Evolutionary conservation across 768 basidiomycete genomes (phyloP), one percentile per base, ranked within the genome.

Genomic region (Boletus pseudo-olivaceus): DNA sequence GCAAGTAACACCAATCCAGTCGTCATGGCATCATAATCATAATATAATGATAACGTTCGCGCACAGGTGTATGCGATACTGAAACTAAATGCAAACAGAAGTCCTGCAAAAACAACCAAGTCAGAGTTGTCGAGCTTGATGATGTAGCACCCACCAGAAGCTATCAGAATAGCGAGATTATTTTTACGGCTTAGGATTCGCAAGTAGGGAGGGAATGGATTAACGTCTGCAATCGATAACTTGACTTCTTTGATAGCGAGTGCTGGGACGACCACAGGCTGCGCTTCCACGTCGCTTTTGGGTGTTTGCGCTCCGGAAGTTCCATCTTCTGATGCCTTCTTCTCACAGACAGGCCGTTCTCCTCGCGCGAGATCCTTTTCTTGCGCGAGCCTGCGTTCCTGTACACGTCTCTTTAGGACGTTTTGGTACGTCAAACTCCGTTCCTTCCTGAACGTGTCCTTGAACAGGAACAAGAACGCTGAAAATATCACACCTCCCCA

Each of bases 391-490:
- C n/a, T n/a, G n/a, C n/a, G n/a, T n/a, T n/a, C n/a, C 17, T 67
- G 69, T 14, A 73, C 46, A 7, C 75, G 76, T 30, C 72, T 72
- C 57, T 75, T 78, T 46, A 89, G 67, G 0, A 85, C 81, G 9
- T 76, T 76, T 63, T 92, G 90, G 67, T 94, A 96, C 1, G 82
- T 77, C 15, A 88, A 69, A 53, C 92, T 94, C 34, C 94, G 83
- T 62, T 95, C 90, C 56, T 78, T 77, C 30, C 93, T 80, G 72
- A 90, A 95, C 0, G 91, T 93, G 64, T 97, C 92, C 50, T 79
- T 80, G 75, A 93, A 90, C 64, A 85, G 72, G n/a, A 85, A 66
- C 35, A 88, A 54, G 68, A 91, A 90, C 15, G 77, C 72, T 20
- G 81, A 35, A 53, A 82, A 74, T 50, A 78, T 81, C 14, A 76